A percentile compares a stretch with the other conserved stretches of the same genome.
Conservation (phyloP, 2,329 filamentous ascomycete species). For the Cercospora sp. region DNA sequence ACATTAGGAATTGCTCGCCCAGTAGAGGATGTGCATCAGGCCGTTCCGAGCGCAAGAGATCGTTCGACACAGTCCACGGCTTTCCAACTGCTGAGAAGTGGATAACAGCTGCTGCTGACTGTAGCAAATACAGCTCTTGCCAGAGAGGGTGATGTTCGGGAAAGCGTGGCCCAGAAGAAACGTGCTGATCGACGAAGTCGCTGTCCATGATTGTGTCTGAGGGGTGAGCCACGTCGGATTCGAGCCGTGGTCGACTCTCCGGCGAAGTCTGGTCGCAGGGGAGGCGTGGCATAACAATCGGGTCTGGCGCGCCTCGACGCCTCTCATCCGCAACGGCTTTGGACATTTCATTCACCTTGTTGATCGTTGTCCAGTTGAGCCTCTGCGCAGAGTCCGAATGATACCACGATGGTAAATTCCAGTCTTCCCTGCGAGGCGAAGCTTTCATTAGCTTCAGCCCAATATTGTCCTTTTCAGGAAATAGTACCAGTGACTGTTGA, state of each 20-base stretch:
- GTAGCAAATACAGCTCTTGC: conserved; percentile 26
- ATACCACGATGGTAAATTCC: conserved; percentile 36
- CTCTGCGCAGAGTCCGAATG: conserved; percentile 14
- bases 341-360: conserved; percentile 20
- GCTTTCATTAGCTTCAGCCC: neutral
- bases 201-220: neutral
- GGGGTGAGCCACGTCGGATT: neutral
- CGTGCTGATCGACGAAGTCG: neutral
- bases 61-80: conserved; percentile 12
- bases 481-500: conserved; percentile 33
- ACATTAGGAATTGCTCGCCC: conserved; percentile 30
- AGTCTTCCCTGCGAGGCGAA: conserved; percentile 27
- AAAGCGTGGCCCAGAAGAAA: conserved; percentile 16
- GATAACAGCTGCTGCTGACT: conserved; percentile 29
- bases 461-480: no score
- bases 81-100: conserved; percentile 36
- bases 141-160: conserved; percentile 24
- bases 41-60: conserved; percentile 9
- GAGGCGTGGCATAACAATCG: neutral
- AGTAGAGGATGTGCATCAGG: conserved; percentile 34
- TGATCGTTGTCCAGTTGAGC: conserved; percentile 24
- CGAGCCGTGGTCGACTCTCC: neutral
- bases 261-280: neutral
- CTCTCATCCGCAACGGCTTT: neutral
- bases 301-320: neutral